A percentile compares a stretch with the other conserved stretches of the same genome.
These are phyloP conservation scores for Suhomyces coccinellae DNA, from an alignment of 1,139 yeast genomes.

Conservation along the genomic window DNA sequence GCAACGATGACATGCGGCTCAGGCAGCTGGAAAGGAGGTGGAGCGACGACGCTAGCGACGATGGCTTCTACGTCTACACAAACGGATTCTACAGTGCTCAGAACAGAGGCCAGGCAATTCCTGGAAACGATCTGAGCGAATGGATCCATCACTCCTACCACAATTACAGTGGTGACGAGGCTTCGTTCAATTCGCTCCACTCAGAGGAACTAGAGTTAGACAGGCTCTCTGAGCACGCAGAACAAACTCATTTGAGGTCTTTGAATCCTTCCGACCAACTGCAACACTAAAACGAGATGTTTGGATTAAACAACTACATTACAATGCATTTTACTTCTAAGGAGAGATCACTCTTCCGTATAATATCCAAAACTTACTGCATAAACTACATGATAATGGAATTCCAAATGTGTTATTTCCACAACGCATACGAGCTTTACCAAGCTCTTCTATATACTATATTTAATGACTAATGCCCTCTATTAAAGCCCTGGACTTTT, in stretches of 20 bases:
- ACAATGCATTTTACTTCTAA: too few relatives aligned
- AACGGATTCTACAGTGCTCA: slow-evolving; percentile 40
- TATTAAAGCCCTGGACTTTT: slow-evolving; percentile 8
- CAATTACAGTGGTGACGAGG: slow-evolving; percentile 21
- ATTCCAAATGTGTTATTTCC: too few relatives aligned
- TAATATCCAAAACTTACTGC: too few relatives aligned
- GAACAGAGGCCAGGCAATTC: slow-evolving; percentile 10
- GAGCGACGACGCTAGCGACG: slow-evolving; percentile 43
- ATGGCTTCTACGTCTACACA: slow-evolving; percentile 47
- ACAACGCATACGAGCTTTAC: too few relatives aligned
- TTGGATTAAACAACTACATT: too few relatives aligned
- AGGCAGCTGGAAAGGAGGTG: slow-evolving; percentile 23
- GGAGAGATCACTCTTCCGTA: too few relatives aligned
- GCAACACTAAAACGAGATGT: too few relatives aligned
- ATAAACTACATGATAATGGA: too few relatives aligned
- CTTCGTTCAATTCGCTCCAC: slow-evolving; percentile 17
- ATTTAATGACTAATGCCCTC: slow-evolving; percentile 6
- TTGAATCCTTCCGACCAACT: too few relatives aligned
- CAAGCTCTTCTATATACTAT: background rate
- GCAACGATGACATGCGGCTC: slow-evolving; percentile 41
- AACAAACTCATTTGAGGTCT: too few relatives aligned
- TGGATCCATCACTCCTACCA: slow-evolving; percentile 24
- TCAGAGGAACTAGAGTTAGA: slow-evolving; percentile 7
- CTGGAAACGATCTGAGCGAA: slow-evolving; percentile 17
- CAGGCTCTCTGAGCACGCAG: background rate